Evolutionary conservation across 176 grass and related monocot genomes (phyloP).

Genomic region (Ananas comosus): DNA sequence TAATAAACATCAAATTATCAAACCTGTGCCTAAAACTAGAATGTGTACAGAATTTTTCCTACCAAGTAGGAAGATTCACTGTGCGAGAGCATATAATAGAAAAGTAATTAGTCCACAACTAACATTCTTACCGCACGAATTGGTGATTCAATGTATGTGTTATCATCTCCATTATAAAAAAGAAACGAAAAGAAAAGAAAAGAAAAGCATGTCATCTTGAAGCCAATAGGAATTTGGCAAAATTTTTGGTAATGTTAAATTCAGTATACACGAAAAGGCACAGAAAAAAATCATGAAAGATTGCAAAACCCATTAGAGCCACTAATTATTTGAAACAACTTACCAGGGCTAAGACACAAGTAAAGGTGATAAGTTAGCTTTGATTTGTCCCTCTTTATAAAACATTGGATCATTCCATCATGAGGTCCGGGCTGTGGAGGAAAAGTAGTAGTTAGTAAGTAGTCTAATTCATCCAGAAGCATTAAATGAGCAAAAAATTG

Average conservation of each 20-base stretch:
- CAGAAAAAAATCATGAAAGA: background rate
- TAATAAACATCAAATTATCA: background rate
- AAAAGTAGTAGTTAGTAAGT: constrained; percentile 8
- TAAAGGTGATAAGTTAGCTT: constrained; percentile 85
- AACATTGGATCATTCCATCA: constrained; percentile 76
- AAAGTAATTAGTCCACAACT: background rate
- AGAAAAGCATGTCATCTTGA: background rate
- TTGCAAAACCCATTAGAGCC: background rate
- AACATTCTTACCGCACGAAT: background rate
- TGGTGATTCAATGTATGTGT: background rate
- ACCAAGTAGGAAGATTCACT: background rate
- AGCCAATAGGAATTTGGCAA: background rate
- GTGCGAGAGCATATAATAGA: background rate
- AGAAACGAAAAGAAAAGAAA: background rate
- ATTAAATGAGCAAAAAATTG: background rate
- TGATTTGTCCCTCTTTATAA: constrained; percentile 82
- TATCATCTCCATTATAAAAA: background rate
- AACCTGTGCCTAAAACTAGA: background rate
- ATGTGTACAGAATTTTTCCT: background rate
- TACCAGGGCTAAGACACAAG: constrained; percentile 75
- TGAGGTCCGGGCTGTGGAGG: constrained; percentile 58
- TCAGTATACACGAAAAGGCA: background rate
- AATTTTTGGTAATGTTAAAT: background rate
- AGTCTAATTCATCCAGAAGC: background rate
- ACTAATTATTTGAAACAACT: constrained; percentile 9